Conservation (phyloP, 139 green algal genomes). For the Diplosphaera chodatii region DNA sequence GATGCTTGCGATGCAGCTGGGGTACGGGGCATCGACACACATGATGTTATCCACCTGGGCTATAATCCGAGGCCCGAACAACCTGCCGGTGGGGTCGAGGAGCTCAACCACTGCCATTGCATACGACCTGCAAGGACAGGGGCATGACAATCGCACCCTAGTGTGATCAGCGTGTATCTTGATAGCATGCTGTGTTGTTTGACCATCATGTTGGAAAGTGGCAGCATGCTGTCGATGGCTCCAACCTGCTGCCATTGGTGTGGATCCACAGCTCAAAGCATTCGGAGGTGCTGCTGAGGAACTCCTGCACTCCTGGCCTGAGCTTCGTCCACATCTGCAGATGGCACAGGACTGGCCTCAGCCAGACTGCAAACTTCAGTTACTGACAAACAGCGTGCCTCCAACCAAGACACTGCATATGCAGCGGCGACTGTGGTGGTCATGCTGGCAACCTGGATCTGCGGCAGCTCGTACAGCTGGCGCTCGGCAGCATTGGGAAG, state of each 20-base stretch:
- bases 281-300: constrained; percentile 42
- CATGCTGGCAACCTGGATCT: constrained; percentile 33
- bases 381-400: too few relatives aligned
- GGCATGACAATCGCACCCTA: neutral
- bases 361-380: too few relatives aligned
- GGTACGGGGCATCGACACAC: too few relatives aligned
- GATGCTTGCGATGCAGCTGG: too few relatives aligned
- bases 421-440: too few relatives aligned
- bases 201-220: too few relatives aligned
- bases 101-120: constrained; percentile 62
- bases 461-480: constrained; percentile 8
- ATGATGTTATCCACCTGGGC: neutral
- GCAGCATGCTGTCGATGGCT: neutral
- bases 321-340: constrained; percentile 92
- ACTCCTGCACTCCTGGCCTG: constrained; percentile 62
- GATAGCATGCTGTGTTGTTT: too few relatives aligned
- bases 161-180: neutral
- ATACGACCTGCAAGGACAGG: constrained; percentile 19
- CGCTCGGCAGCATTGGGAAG: constrained; percentile 1
- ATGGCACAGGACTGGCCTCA: too few relatives aligned
- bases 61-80: constrained; percentile 71
- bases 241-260: constrained; percentile 83
- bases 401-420: too few relatives aligned
- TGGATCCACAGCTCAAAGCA: constrained; percentile 89
- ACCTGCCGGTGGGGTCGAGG: constrained; percentile 61